Evolutionary conservation across 805 yeast species (phyloP).

Genomic region (Yarrowia deformans): DNA sequence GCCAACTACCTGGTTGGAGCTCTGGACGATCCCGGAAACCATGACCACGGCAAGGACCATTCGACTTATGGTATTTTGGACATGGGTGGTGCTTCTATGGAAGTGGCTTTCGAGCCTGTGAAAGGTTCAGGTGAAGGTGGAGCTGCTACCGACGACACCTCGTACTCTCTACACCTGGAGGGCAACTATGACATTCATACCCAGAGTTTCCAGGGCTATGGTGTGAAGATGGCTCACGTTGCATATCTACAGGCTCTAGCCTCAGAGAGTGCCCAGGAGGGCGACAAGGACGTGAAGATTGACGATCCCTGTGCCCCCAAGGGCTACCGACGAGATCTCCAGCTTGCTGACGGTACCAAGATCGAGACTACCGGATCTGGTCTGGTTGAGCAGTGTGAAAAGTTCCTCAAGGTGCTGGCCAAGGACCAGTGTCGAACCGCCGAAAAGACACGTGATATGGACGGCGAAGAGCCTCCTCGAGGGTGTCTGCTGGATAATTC

Average conservation of each 20-base stretch:
- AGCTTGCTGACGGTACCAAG: conserved; percentile 41
- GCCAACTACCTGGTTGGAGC: conserved; percentile 81
- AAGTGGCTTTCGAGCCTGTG: conserved; percentile 88
- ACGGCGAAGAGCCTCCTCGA: conserved; percentile 70
- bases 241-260: conserved; percentile 56
- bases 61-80: conserved; percentile 91
- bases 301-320: conserved; percentile 84
- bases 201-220: conserved; percentile 98
- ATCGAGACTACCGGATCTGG: conserved; percentile 72
- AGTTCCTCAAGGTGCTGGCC: conserved; percentile 43
- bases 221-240: conserved; percentile 89
- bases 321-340: conserved; percentile 54
- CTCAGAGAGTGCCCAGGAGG: conserved; percentile 1
- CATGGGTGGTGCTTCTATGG: conserved; percentile 99
- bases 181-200: conserved; percentile 81
- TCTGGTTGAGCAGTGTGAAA: conserved; percentile 74
- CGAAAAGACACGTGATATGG: conserved; percentile 65
- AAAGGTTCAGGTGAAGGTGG: conserved; percentile 52
- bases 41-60: conserved; percentile 44
- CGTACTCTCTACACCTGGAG: conserved; percentile 65
- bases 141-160: conserved; percentile 73
- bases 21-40: conserved; percentile 51
- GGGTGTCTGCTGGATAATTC: conserved; percentile 91
- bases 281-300: conserved; percentile 48
- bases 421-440: conserved; percentile 28